These are phyloP conservation scores for Pseudogymnoascus destructans DNA, from an alignment of 2,329 filamentous ascomycete genomes.

Conservation along the genomic window DNA sequence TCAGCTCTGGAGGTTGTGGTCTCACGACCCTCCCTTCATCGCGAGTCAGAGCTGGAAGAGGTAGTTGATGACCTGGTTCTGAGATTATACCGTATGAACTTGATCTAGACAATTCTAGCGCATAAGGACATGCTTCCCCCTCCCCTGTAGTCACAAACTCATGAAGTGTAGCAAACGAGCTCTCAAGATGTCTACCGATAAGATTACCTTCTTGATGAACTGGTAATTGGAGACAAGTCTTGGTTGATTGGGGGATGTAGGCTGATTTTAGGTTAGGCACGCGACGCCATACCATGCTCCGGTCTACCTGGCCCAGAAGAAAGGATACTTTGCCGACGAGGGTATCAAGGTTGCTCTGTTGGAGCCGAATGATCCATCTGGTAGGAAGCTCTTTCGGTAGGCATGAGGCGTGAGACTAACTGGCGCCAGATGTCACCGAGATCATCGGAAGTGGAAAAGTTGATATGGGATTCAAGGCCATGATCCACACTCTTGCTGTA, in stretches of 20 bases:
- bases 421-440: conserved; percentile 54
- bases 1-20: conserved; percentile 14
- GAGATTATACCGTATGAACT: conserved; percentile 71
- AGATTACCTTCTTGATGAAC: conserved; percentile 76
- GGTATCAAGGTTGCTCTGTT: conserved; percentile 65
- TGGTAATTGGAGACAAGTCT: conserved; percentile 39
- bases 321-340: conserved; percentile 62
- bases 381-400: conserved; percentile 29
- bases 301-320: conserved; percentile 62
- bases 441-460: conserved; percentile 67
- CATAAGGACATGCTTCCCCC: conserved; percentile 63
- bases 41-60: conserved; percentile 15
- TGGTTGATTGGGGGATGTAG: conserved; percentile 8
- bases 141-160: conserved; percentile 33
- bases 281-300: conserved; percentile 71
- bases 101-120: conserved; percentile 82
- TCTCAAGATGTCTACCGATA: conserved; percentile 58
- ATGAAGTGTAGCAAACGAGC: conserved; percentile 27
- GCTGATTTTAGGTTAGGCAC: conserved; percentile 43
- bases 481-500: conserved; percentile 70
- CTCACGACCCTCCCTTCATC: conserved; percentile 12
- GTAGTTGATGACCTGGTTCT: conserved; percentile 37
- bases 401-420: neutral
- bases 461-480: conserved; percentile 69
- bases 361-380: conserved; percentile 65